These are phyloP conservation scores for Colletotrichum magnum DNA, from an alignment of 2,329 filamentous ascomycete species.

Conservation along the genomic window DNA sequence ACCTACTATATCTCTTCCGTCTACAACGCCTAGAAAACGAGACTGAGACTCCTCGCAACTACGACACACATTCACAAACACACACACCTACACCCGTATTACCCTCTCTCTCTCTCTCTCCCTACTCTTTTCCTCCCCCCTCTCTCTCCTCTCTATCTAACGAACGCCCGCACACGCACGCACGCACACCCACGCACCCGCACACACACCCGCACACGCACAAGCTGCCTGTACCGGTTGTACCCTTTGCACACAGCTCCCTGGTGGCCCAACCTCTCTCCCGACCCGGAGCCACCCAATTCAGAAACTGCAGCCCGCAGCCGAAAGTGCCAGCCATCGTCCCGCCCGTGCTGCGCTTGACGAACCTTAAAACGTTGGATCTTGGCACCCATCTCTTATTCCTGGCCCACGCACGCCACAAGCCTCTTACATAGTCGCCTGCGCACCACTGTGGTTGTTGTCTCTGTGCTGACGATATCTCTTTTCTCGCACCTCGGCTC, in stretches of 20 bases:
- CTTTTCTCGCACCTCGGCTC: not conserved
- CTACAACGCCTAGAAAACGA: too few relatives aligned
- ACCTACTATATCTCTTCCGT: too few relatives aligned
- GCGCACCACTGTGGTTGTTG: not conserved
- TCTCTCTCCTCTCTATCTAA: not conserved
- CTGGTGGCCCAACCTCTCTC: not conserved
- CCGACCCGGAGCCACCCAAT: conserved; percentile 5
- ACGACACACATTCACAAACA: too few relatives aligned
- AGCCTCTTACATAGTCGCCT: conserved; percentile 17
- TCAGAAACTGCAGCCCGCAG: conserved; percentile 11
- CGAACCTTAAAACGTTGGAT: conserved; percentile 36
- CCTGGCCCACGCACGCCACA: conserved; percentile 31
- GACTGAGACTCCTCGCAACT: too few relatives aligned
- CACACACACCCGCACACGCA: not conserved
- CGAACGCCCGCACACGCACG: not conserved
- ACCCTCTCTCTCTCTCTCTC: not conserved
- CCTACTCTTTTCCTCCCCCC: not conserved
- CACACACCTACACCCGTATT: not conserved
- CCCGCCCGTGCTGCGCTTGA: conserved; percentile 29
- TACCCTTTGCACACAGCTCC: not conserved
- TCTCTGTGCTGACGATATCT: not conserved
- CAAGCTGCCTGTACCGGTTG: not conserved
- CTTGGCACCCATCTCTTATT: conserved; percentile 23
- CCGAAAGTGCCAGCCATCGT: conserved; percentile 1
- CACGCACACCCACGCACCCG: not conserved